Base-by-base conservation (phyloP, 805 yeast genomes). In the Saccharomycopsis schoenii region DNA sequence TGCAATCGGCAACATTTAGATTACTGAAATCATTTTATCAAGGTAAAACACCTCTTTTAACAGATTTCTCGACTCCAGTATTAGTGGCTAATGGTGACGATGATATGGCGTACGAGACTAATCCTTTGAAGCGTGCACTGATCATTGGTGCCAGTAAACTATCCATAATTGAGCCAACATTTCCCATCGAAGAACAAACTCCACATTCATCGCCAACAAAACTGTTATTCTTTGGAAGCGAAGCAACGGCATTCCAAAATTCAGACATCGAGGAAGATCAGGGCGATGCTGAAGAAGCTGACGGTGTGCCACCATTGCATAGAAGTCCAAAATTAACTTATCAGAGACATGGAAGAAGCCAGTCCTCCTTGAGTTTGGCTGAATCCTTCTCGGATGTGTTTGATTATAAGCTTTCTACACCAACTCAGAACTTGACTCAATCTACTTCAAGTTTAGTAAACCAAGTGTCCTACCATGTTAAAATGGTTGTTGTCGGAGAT, bases 401-500 rank as follows among this genome's bases (percentile, higher is more conserved):
- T n/a, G 61, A 61, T 24, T 64, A 60, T 25, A 54, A 61, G 47
- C 24, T 61, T 25, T 60, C 59, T 12, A 52, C 19, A 8, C 61
- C 55, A 34, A 47, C 15, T 3, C 24, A 47, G 14, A 47, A 24
- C 52, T 9, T 47, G 9, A 25, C 29, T 3, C 34, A 34, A 4
- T 12, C 17, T 15, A 43, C 40, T 4, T 21, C 29, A 55, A 29
- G 29, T 19, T 21, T 12, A 14, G 14, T 47, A 5, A 47, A 25
- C 34, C n/a, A 34, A 47, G 67, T 79, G 0, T 77, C 77, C 58
- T 68, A 71, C 47, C 76, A 73, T 56, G 67, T 78, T 54, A 88
- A 88, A 68, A 74, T 88, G 5, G 96, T 89, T 12, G 87, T 87
- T 34, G 94, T 90, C 10, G 96, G 97, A 8, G 97, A 89, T 71